Base-by-base conservation (phyloP, 2,329 filamentous ascomycete species). In the Ophiostoma quercus region DNA sequence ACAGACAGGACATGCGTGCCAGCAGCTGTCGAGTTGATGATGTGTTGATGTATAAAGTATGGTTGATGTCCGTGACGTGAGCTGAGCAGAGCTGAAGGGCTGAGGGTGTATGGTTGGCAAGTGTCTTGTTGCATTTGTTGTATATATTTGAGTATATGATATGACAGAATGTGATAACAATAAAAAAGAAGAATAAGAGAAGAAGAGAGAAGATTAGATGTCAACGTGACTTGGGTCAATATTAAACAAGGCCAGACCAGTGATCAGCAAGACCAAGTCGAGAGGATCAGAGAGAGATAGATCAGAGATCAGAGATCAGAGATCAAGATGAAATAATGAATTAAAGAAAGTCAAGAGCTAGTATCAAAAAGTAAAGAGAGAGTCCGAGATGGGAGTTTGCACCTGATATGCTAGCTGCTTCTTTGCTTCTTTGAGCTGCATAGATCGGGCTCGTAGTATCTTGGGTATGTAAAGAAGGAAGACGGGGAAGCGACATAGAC, bases 1-100 rank as follows among this genome's bases (percentile, higher is more conserved):
- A 63, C 34, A 43, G 54, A 66, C 62, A 43, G 63, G 62, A 68
- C 57, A 68, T 68, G 66, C 69, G 67, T 68, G 57, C 69, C 69
- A 70, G 57, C 66, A 70, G 62, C 66, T 57, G 68, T 67, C 39
- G 37, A 43, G 51, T 69, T 43, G 41, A 51, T 34, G 34, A 1
- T 34, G 34, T 34, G 34, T 34, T 34, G 34, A 8, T 34, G 34
- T 34, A 8, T 34, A 29, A 29, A 29, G 25, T 29, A 29, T 29
- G 25, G 34, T 34, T 34, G 34, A 41, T 19, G 43, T 32, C 19
- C 16, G 43, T 47, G 19, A 47, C 22, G 57, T 16, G 57, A 62
- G 22, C 22, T 14, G 22, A 60, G 43, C 43, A 19, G 22, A 29
- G 22, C 54, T 60, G 54, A 29, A 60, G n/a, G 57, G 12, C 57